Base-by-base conservation (phyloP, 805 yeast genomes). In the Hanseniaspora guilliermondii region DNA sequence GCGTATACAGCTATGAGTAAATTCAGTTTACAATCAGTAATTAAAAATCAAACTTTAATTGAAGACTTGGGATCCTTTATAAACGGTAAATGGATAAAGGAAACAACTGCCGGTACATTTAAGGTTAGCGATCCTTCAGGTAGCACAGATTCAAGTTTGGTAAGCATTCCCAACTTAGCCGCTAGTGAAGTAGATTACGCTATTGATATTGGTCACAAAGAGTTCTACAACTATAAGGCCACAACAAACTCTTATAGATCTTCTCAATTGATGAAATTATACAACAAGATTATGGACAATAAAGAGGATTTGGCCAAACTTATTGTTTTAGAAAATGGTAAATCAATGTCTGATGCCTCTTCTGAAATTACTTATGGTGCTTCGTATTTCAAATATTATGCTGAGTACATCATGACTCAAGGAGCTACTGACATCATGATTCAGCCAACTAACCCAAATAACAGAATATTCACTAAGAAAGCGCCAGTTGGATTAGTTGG, bases 331-430 rank as follows among this genome's bases (percentile, higher is more conserved):
- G 84, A 79, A 65, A 79, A 79, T 61, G 83, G 84, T 57, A 79
- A 79, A 62, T 70, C 80, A 14, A 64, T 76, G 45, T 63, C 74
- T 40, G 83, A 79, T 59, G 75, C 82, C 8, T 62, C 62, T 11
- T 82, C 82, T 53, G 83, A 79, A 61, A 64, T 78, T 56, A 76
- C 72, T 60, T 79, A 79, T 59, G 81, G 78, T 30, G 83, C 84
- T 3, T 77, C 85, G 6, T 88, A 84, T 67, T 84, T 86, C 65
- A 88, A 87, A 64, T 89, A 97, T 96, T 89, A 80, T 64, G 74
- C 94, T 33, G 82, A 77, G 63, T 76, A 77, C 60, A 82, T 84
- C 48, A 69, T 73, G 56, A 76, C 81, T 2, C 53, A 49, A 49
- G 53, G 53, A 35, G 41, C 53, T 16, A 38, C 44, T 21, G 37